Evolutionary conservation across 1,284 basidiomycete species (phyloP).

Genomic region (Sporisorium reilianum): DNA sequence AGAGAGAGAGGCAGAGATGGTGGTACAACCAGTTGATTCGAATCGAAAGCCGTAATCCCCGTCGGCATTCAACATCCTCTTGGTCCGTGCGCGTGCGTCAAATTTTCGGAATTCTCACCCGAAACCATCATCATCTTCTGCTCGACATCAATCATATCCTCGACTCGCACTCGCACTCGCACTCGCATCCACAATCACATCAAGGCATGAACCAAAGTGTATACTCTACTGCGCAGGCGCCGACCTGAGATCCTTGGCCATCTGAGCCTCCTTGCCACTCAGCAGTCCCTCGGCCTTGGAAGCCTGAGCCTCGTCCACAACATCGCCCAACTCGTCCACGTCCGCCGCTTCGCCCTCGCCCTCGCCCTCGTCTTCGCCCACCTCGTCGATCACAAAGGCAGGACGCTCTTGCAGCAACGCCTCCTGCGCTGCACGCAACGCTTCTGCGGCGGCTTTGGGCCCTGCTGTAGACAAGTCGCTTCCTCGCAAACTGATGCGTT

Average conservation of each 20-base stretch:
- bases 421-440: slow-evolving; percentile 56
- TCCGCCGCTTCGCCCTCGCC: slow-evolving; percentile 34
- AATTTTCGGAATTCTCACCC: background rate
- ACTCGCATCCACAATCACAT: too few relatives aligned
- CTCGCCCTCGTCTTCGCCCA: slow-evolving; percentile 49
- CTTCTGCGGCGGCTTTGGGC: slow-evolving; percentile 57
- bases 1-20: background rate
- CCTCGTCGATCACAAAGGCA: slow-evolving; percentile 63
- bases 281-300: slow-evolving; percentile 40
- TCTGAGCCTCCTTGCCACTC: slow-evolving; percentile 42
- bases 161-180: too few relatives aligned
- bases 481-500: slow-evolving; percentile 48
- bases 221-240: slow-evolving; percentile 41
- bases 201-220: too few relatives aligned
- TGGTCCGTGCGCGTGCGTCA: background rate
- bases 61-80: background rate
- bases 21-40: background rate
- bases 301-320: slow-evolving; percentile 28
- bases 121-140: background rate
- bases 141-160: background rate
- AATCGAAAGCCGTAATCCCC: background rate
- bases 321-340: slow-evolving; percentile 41
- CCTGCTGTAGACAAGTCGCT: slow-evolving; percentile 53
- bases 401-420: slow-evolving; percentile 56
- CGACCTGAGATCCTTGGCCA: slow-evolving; percentile 46